Evolutionary conservation across 352 stramenopile species (phyloP).

Genomic region (Phytophthora ohioensis): DNA sequence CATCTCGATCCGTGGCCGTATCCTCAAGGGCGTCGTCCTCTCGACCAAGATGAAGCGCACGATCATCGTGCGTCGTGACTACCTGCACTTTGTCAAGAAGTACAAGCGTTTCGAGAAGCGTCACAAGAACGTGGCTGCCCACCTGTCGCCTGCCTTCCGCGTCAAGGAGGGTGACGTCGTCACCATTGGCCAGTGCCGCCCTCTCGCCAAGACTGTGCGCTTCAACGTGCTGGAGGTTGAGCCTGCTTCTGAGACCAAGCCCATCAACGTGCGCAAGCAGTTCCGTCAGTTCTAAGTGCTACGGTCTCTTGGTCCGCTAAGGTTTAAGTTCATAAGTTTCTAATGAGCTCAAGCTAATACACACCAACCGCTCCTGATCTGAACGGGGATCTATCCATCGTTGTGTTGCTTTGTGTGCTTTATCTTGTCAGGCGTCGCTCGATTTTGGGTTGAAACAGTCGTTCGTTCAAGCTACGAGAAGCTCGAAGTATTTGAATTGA

Average conservation of each 20-base stretch:
- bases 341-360: slow-evolving; percentile 23
- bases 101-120: slow-evolving; percentile 99
- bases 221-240: slow-evolving; percentile 99
- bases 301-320: slow-evolving; percentile 4
- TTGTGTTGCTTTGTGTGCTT: neutral
- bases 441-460: neutral
- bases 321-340: neutral
- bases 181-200: slow-evolving; percentile 99
- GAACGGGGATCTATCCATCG: slow-evolving; percentile 25
- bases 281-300: slow-evolving; percentile 98
- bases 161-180: slow-evolving; percentile 99
- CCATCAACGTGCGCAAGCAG: slow-evolving; percentile 98
- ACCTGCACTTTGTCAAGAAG: slow-evolving; percentile 99
- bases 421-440: neutral
- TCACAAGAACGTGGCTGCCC: slow-evolving; percentile 99
- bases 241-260: slow-evolving; percentile 94
- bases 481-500: neutral
- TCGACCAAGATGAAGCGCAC: slow-evolving; percentile 99
- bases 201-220: slow-evolving; percentile 99
- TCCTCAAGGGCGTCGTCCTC: slow-evolving; percentile 98
- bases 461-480: neutral
- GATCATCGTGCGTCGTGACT: slow-evolving; percentile 99
- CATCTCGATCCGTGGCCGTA: slow-evolving; percentile 99
- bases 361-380: slow-evolving; percentile 32
- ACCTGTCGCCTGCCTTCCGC: slow-evolving; percentile 97